Evolutionary conservation across 192 early-diverging fungal species (phyloP).

Genomic region (Gryganskiella cystojenkinii): DNA sequence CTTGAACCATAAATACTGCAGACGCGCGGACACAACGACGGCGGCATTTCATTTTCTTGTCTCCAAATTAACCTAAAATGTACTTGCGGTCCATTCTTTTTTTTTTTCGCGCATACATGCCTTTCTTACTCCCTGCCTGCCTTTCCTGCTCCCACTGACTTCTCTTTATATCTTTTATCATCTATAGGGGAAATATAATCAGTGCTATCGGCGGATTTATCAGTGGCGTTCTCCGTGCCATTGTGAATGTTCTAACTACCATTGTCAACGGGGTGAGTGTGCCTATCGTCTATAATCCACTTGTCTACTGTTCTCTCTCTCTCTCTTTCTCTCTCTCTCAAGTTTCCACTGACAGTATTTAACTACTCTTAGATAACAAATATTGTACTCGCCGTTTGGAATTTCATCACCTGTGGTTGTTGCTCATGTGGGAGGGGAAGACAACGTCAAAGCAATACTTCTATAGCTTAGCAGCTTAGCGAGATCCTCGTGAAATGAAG

Average conservation of each 20-base stretch:
- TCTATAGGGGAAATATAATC: conserved; percentile 1
- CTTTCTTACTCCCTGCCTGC: too few species aligned
- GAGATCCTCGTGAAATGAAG: too few species aligned
- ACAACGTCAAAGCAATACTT: too few species aligned
- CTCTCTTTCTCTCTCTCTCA: too few species aligned
- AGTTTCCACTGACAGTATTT: neutral
- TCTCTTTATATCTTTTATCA: neutral
- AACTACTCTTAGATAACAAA: neutral
- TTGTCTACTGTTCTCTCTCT: neutral
- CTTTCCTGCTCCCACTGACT: neutral
- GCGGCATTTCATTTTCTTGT: too few species aligned
- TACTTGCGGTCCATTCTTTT: too few species aligned
- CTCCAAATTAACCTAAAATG: too few species aligned
- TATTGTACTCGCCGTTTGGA: neutral
- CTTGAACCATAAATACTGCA: too few species aligned
- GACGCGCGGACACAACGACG: too few species aligned
- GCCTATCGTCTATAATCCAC: neutral
- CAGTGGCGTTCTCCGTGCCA: neutral
- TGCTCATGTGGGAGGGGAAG: neutral
- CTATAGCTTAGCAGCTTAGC: too few species aligned
- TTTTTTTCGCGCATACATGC: too few species aligned
- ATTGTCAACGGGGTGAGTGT: conserved; percentile 5
- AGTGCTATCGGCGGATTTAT: neutral
- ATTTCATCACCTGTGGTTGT: conserved; percentile 6
- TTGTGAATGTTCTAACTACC: neutral